Base-by-base conservation (phyloP, 148 eudicot species). In the Silene uniflora region DNA sequence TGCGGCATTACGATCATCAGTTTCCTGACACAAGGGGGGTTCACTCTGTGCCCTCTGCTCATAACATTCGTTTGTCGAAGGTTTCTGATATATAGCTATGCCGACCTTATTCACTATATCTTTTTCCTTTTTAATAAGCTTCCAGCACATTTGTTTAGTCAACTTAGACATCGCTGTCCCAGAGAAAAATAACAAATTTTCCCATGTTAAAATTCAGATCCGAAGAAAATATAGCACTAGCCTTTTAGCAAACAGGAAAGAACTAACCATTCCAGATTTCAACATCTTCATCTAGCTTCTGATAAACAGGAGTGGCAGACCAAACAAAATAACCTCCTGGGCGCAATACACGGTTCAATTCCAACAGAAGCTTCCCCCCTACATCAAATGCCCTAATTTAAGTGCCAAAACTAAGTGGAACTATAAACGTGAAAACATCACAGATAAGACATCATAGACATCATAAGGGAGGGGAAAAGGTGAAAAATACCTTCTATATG, bases 241-340 rank as follows among this genome's bases (percentile, higher is more conserved):
- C 18, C 10, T 9, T 9, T 47, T 24, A 76, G 12, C 11, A 67
- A 64, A 25, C 61, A 18, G 72, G 12, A 35, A 18, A 75, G 63
- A 72, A 72, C 80, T 72, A 76, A 82, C 96, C 92, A 65, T 87
- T 71, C 96, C 92, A 89, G 65, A 89, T 87, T 69, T 74, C 81
- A 62, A 81, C 86, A 85, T 91, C 87, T 81, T 86, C 96, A 9
- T 84, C 81, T 25, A 81, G 84, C 60, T 75, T 91, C 77, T 78
- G 84, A 76, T 91, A 91, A 68, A 91, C 89, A n/a, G 92, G 96
- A 73, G 96, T 91, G 71, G 96, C 96, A 69, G 92, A 91, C 96
- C 96, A 91, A 11, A 91, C 80, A 66, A 91, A 91, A 78, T 62
- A 87, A 72, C 92, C 96, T 46, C 96, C 92, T 71, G 91, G 91